phyloP scores from a whole-genome alignment of 495 filamentous ascomycete species.

The Aspergillus bridgeri region DNA sequence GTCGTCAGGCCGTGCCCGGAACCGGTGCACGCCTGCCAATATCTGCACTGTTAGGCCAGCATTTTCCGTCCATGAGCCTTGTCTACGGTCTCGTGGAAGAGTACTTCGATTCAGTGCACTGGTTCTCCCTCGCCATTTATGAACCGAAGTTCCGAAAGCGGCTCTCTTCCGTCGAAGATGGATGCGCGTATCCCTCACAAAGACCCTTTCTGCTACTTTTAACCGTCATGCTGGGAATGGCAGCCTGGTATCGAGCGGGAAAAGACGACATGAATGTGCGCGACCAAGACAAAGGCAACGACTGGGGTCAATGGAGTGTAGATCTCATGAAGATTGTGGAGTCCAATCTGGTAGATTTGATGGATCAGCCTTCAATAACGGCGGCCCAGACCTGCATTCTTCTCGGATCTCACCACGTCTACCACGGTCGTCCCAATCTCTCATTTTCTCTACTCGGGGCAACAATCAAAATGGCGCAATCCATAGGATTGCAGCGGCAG shows the following conservation, averaged over 20 bases:
- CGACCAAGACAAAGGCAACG: constrained; percentile 6
- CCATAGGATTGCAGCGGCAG: constrained; percentile 33
- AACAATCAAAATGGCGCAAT: constrained; percentile 32
- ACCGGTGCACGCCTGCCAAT: constrained; percentile 16
- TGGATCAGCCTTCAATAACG: constrained; percentile 30
- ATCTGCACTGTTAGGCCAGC: constrained; percentile 18
- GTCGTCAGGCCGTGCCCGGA: not conserved
- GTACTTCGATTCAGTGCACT: constrained; percentile 35
- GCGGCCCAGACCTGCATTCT: constrained; percentile 31
- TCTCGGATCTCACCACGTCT: constrained; percentile 32
- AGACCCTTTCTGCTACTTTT: constrained; percentile 28
- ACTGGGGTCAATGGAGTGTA: constrained; percentile 16
- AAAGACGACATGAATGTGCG: no score
- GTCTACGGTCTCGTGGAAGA: constrained; percentile 23
- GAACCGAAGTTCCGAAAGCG: constrained; percentile 29
- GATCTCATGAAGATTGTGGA: constrained; percentile 20
- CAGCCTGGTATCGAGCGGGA: constrained; percentile 30
- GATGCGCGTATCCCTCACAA: constrained; percentile 23
- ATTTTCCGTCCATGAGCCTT: constrained; percentile 20
- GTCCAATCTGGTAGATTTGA: constrained; percentile 29
- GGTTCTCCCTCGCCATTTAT: constrained; percentile 31
- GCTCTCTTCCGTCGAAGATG: constrained; percentile 25
- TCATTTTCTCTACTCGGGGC: constrained; percentile 35
- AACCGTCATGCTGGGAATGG: constrained; percentile 28
- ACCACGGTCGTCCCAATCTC: constrained; percentile 33